Base-by-base conservation (phyloP, 768 basidiomycete genomes). In the Aureoboletus auriporus region DNA sequence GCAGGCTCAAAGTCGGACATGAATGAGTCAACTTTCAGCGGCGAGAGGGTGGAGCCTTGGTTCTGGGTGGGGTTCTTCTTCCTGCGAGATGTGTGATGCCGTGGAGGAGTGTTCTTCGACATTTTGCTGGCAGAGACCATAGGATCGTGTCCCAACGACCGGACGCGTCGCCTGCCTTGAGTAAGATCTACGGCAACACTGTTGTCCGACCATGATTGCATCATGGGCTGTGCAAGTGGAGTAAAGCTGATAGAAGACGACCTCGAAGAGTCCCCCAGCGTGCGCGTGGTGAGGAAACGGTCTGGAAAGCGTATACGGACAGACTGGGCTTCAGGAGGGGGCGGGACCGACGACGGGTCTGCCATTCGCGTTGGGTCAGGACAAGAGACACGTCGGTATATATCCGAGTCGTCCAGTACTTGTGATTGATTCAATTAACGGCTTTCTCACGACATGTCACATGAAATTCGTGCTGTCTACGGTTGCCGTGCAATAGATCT, bases 1-100 rank as follows among this genome's bases (percentile, higher is more conserved):
- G 63, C 63, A 13, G 71, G 68, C 50, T 67, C 70, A 43, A 71
- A 70, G 48, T 72, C 70, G 53, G 58, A 53, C 38, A 61, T 44
- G 37, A 55, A 55, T 17, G 47, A 56, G 55, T 60, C 70, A 48
- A 53, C 57, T 57, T 54, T 70, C 20, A 54, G 49, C 9, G 55
- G 50, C 14, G 59, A 58, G 52, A 56, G 40, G 29, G 50, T 31
- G 16, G 45, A 20, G 8, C 46, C 20, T 39, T 53, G 64, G 39
- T 42, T 52, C 13, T 56, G 62, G 33, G 42, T 33, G 6, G 40
- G 46, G 26, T 41, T 47, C 38, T 58, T 63, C 52, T 49, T 61
- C 37, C 50, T 51, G 29, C 55, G 58, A 40, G 61, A 57, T 26
- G 50, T 57, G 47, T 50, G 36, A n/a, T 44, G 54, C 6, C 50